These are phyloP conservation scores for Citrus trifoliata DNA, from an alignment of 345 rosid genomes.

Conservation along the genomic window DNA sequence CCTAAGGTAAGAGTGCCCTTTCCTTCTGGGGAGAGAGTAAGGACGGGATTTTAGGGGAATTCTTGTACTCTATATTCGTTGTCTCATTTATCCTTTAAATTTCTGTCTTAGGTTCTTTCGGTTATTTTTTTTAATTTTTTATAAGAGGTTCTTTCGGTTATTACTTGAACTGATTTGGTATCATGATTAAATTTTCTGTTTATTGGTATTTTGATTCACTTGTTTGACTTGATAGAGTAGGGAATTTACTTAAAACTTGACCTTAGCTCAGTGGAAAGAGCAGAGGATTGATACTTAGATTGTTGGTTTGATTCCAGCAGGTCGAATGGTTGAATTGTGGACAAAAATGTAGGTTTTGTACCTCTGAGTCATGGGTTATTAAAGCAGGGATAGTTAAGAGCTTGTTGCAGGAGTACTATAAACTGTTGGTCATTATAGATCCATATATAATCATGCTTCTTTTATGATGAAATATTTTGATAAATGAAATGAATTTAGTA, in stretches of 20 bases:
- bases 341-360: background rate
- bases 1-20: conserved; percentile 39
- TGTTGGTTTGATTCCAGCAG: conserved; percentile 29
- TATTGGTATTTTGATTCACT: conserved; percentile 3
- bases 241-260: conserved; percentile 8
- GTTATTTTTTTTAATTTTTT: background rate
- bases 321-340: conserved; percentile 16
- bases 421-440: background rate
- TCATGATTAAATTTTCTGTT: background rate
- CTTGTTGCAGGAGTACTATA: background rate
- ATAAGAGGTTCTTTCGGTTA: background rate
- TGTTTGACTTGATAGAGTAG: background rate
- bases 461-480: background rate
- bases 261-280: conserved; percentile 41
- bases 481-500: background rate
- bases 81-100: background rate
- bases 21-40: no score
- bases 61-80: background rate
- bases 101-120: background rate
- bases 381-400: background rate
- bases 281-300: conserved; percentile 29
- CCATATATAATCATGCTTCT: background rate
- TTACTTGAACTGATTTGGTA: background rate
- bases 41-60: background rate
- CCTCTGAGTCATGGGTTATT: background rate